A percentile compares a stretch with the other conserved stretches of the same genome.
phyloP scores from a whole-genome alignment of 208 protist species.

The Leishmania aethiopica region DNA sequence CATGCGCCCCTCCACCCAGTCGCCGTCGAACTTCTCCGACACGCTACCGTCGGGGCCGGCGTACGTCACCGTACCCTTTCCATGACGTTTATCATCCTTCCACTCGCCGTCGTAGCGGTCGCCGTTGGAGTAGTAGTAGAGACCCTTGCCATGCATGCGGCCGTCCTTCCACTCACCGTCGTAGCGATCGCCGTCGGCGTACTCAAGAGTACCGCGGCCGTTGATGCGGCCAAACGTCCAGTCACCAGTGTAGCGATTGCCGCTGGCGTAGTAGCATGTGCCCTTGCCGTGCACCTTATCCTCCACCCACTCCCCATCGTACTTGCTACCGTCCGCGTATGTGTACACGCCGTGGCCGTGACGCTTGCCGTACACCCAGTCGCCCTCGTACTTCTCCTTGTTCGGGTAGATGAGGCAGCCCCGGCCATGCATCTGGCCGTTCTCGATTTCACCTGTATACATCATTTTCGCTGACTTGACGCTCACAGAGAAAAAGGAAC shows the following conservation, averaged over 20 bases:
- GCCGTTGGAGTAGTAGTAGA: slow-evolving; percentile 91
- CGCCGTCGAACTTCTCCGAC: slow-evolving; percentile 94
- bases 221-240: slow-evolving; percentile 93
- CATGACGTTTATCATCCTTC: slow-evolving; percentile 94
- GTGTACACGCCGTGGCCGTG: slow-evolving; percentile 93
- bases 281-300: slow-evolving; percentile 95
- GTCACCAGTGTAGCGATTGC: slow-evolving; percentile 90
- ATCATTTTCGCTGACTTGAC: slow-evolving; percentile 76
- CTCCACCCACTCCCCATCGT: slow-evolving; percentile 95
- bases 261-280: slow-evolving; percentile 90
- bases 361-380: slow-evolving; percentile 95
- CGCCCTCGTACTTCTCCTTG: slow-evolving; percentile 94
- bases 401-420: slow-evolving; percentile 95
- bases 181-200: slow-evolving; percentile 93
- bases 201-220: slow-evolving; percentile 85
- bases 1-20: slow-evolving; percentile 94
- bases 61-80: slow-evolving; percentile 91
- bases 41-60: slow-evolving; percentile 90
- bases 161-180: slow-evolving; percentile 94
- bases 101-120: slow-evolving; percentile 94
- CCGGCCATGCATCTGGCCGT: slow-evolving; percentile 96
- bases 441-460: slow-evolving; percentile 96
- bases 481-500: not conserved
- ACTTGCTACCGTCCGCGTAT: slow-evolving; percentile 93
- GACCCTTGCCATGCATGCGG: slow-evolving; percentile 92